Evolutionary conservation across 345 rosid species (phyloP), one percentile per base, ranked within the genome.

Genomic region (Limnanthes douglasii): DNA sequence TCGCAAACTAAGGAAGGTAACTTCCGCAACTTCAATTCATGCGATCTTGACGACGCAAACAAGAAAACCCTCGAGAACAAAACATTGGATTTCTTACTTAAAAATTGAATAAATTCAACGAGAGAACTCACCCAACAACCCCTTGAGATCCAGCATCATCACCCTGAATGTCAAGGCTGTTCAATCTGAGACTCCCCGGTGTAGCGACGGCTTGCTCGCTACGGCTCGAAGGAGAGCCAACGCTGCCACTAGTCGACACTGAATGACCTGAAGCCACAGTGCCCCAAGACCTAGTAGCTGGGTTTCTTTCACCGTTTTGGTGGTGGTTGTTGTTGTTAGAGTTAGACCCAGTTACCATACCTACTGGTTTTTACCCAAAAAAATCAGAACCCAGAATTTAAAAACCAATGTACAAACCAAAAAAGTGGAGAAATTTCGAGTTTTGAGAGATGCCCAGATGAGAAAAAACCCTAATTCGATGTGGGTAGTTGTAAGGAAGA

Each of bases 91-190:
- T 37, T 49, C n/a, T n/a, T n/a, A n/a, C n/a, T n/a, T n/a, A n/a
- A n/a, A n/a, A n/a, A n/a, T n/a, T 33, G 15, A 16, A 13, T 16
- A 28, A 38, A 38, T 37, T 2, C 5, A 40, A 15, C 13, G 37
- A 18, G 37, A 41, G 1, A 17, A 60, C 66, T 44, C 52, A 71
- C 99, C 71, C 93, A 28, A 69, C 64, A 41, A 72, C 70, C 33
- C 62, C 93, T 53, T 67, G 93, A 18, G 99, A 85, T 27, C 69
- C 99, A 26, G 83, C 78, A 56, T 92, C 95, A 15, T 92, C 99
- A 8, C 84, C 95, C 11, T 85, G 94, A 53, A 81, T 78, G 32
- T 85, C 96, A 31, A 85, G 78, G 54, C 73, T 78, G 59, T 85
- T 75, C 18, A 78, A 39, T 20, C 76, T 58, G 5, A 72, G 41